Evolutionary conservation across 2,329 filamentous ascomycete genomes (phyloP).

Genomic region (Elsinoe necatrix): DNA sequence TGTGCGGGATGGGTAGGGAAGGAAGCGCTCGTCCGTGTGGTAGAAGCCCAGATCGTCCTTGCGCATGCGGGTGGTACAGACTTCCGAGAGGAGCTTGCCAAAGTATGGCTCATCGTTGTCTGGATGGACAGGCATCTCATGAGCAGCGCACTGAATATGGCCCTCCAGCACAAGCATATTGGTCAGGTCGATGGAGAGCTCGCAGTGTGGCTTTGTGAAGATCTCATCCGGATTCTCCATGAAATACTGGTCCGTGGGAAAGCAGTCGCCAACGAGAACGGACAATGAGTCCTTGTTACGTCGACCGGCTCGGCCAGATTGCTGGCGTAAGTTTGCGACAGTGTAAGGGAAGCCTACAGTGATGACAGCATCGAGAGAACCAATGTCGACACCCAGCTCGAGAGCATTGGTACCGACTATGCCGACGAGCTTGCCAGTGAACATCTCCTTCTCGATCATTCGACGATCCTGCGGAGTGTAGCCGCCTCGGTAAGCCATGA

Average conservation of each 20-base stretch:
- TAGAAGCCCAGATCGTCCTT: slow-evolving; percentile 73
- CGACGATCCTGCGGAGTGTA: slow-evolving; percentile 88
- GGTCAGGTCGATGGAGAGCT: slow-evolving; percentile 81
- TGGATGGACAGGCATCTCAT: slow-evolving; percentile 85
- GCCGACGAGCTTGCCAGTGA: slow-evolving; percentile 83
- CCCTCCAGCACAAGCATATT: slow-evolving; percentile 89
- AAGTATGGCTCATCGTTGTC: slow-evolving; percentile 71
- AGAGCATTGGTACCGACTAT: slow-evolving; percentile 91
- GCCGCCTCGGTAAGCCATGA: slow-evolving; percentile 93
- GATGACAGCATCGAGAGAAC: slow-evolving; percentile 83
- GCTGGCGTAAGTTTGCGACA: slow-evolving; percentile 87
- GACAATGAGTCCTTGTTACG: slow-evolving; percentile 90
- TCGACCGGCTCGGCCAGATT: slow-evolving; percentile 84
- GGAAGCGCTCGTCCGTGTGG: slow-evolving; percentile 81
- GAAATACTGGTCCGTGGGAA: slow-evolving; percentile 87
- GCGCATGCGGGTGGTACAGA: slow-evolving; percentile 66
- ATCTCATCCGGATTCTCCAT: slow-evolving; percentile 95
- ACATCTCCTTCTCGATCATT: slow-evolving; percentile 90
- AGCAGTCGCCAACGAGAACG: slow-evolving; percentile 79
- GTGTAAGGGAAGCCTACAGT: slow-evolving; percentile 94
- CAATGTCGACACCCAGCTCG: slow-evolving; percentile 92
- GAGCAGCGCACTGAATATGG: slow-evolving; percentile 89
- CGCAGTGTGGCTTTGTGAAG: slow-evolving; percentile 82
- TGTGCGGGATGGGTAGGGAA: slow-evolving; percentile 71
- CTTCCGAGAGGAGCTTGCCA: slow-evolving; percentile 58